A percentile compares a stretch with the other conserved stretches of the same genome.
These are phyloP conservation scores for Lablab purpureus DNA, from an alignment of 306 rosid genomes.

Conservation along the genomic window DNA sequence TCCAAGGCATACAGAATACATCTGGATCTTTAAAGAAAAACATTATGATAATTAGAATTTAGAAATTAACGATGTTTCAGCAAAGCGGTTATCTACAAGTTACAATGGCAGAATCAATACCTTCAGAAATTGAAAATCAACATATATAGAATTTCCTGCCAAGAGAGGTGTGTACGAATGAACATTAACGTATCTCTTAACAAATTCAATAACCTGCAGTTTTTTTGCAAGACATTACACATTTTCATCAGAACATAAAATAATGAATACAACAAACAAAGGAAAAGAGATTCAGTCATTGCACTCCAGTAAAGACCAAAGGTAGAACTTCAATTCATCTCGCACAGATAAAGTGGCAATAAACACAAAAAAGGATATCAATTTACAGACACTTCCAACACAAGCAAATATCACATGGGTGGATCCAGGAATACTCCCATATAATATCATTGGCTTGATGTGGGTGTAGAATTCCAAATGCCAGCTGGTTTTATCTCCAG, in stretches of 20 bases:
- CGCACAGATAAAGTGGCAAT: constrained; percentile 12
- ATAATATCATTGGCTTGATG: neutral
- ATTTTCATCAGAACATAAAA: neutral
- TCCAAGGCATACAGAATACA: neutral
- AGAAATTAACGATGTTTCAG: constrained; percentile 4
- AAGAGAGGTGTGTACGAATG: constrained; percentile 65
- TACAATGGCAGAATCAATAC: constrained; percentile 49
- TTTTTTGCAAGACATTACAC: constrained; percentile 6
- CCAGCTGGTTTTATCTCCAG: neutral
- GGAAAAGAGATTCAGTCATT: constrained; percentile 12
- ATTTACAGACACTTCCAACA: constrained; percentile 10
- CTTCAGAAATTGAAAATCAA: constrained; percentile 85
- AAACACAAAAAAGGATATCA: constrained; percentile 6
- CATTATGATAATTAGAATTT: constrained; percentile 1
- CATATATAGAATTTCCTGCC: constrained; percentile 92
- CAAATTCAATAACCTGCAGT: constrained; percentile 90
- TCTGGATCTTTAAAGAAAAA: constrained; percentile 5
- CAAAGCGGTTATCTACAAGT: neutral
- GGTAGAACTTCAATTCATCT: constrained; percentile 31
- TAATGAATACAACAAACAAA: neutral
- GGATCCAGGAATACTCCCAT: neutral
- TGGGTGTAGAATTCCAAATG: neutral
- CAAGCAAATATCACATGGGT: constrained; percentile 1
- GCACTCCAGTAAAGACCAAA: constrained; percentile 20
- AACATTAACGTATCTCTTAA: constrained; percentile 62